Evolutionary conservation across 1,284 basidiomycete genomes (phyloP), one percentile per base, ranked within the genome.

Genomic region (Sanguinoderma infundibulare): DNA sequence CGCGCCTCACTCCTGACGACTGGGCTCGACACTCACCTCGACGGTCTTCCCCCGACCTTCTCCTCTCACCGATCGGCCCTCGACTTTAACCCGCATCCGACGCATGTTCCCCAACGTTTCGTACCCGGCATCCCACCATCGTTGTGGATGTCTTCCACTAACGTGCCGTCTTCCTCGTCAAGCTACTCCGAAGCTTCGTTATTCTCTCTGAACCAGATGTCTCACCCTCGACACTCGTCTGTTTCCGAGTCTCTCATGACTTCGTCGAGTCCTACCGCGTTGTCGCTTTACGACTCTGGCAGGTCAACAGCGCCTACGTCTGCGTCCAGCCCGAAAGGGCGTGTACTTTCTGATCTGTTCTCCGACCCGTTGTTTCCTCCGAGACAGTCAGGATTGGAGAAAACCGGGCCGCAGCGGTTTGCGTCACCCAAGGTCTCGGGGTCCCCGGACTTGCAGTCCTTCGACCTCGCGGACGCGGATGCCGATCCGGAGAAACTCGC

Each of bases 101-200:
- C 62, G 30, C 64, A 63, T n/a, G 62, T 59, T 10, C 53, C 77
- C 71, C 86, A 88, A 69, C 87, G 83, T 68, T 79, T 83, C 53
- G 78, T 78, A 68, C 69, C 77, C 53, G 81, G 83, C 59, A 77
- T 92, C 46, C 88, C 87, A 53, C 90, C 91, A 3, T 90, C 89
- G 46, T 75, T 92, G 50, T 93, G 90, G 91, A 93, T 92, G 91
- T 91, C 90, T 12, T 83, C 87, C 42, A 78, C 85, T 12, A 83
- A 81, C 54, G 75, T 83, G 17, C 75, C 82, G 5, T 76, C 81
- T 2, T 72, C 80, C 5, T 78, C 79, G n/a, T 75, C 81, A 0
- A 69, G 73, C 69, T 65, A 76, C 69, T 32, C 75, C 68, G 73
- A 57, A 63, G 69, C 70, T 1, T 62, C 69, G 66, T 81, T 73